Evolutionary conservation across 2,329 filamentous ascomycete species (phyloP).

Genomic region (Trichophyton simii): DNA sequence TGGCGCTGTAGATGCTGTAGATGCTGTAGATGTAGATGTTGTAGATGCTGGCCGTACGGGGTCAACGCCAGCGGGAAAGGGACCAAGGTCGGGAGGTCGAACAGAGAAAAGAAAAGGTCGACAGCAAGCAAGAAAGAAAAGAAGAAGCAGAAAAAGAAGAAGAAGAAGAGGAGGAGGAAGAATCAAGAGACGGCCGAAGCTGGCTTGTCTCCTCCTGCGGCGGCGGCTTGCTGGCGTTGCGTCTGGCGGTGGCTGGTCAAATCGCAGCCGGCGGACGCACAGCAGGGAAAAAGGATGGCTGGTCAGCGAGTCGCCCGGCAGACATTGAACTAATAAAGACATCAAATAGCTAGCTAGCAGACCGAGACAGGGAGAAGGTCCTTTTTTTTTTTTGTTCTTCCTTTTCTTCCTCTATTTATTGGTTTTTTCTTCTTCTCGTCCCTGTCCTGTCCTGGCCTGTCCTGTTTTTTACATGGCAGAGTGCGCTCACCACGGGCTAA

Average conservation of each 20-base stretch:
- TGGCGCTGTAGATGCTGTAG: neutral
- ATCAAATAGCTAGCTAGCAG: too few species aligned
- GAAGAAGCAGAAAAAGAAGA: neutral
- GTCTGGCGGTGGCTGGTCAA: conserved; percentile 11
- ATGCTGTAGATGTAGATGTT: neutral
- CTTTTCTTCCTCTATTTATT: too few species aligned
- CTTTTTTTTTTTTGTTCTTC: too few species aligned
- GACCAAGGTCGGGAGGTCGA: neutral
- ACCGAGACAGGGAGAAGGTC: too few species aligned
- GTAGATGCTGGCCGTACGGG: neutral
- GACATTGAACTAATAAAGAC: neutral
- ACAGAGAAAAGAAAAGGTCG: too few species aligned
- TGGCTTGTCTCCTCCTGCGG: neutral
- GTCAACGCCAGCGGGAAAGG: neutral
- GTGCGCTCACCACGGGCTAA: neutral
- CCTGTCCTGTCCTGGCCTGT: too few species aligned
- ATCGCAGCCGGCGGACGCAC: conserved; percentile 1
- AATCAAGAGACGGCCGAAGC: neutral
- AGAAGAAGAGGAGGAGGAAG: neutral
- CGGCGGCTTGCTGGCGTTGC: neutral
- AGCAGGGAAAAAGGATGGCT: conserved; percentile 8
- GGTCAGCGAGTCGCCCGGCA: neutral
- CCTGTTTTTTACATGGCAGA: too few species aligned
- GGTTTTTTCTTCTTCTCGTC: too few species aligned
- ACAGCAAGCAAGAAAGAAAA: neutral